Base-by-base conservation (phyloP, 1,284 basidiomycete genomes). In the Cerrena zonata region DNA sequence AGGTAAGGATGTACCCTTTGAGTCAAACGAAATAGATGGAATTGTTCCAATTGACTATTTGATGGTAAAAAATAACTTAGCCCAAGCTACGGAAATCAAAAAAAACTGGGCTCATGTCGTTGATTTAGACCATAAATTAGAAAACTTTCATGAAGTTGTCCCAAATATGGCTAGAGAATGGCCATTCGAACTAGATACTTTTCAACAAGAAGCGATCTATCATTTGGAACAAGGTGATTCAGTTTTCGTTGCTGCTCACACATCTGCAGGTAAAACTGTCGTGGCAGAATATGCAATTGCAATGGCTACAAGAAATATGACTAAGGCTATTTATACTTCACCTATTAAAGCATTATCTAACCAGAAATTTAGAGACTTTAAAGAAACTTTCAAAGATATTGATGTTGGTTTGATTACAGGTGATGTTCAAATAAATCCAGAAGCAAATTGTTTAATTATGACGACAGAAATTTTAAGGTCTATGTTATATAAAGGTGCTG, bases 351-450 rank as follows among this genome's bases (percentile, higher is more conserved):
- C 94, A 2, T 75, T 99, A 57, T 96, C 92, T 62, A 97, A 99
- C 68, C 95, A 99, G 69, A 99, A 99, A 72, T 99, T 95, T 69
- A 86, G 96, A 65, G 96, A 99, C 69, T 90, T 99, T 84, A 75
- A 91, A 30, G 94, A 91, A 45, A 91, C 93, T 61, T 99, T 99
- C 68, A 90, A 92, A 22, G 95, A n/a, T n/a, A n/a, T n/a, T n/a
- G n/a, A 99, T 64, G 96, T 99, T 43, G 96, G 96, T n/a, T 78
- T 99, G 25, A 99, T 99, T 95, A 99, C 96, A 1, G 94, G 96
- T 65, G 96, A 99, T 72, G 94, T 99, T n/a, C 99, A 96, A 0
- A 98, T 99, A 67, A 99, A 99, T 66, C 95, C 95, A 2, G 87
- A 87, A 3, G 95, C 96, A 5, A 92, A 91, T 43, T 99, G 96